phyloP scores from a whole-genome alignment of 495 filamentous ascomycete species.

The Glarea lozoyensis region DNA sequence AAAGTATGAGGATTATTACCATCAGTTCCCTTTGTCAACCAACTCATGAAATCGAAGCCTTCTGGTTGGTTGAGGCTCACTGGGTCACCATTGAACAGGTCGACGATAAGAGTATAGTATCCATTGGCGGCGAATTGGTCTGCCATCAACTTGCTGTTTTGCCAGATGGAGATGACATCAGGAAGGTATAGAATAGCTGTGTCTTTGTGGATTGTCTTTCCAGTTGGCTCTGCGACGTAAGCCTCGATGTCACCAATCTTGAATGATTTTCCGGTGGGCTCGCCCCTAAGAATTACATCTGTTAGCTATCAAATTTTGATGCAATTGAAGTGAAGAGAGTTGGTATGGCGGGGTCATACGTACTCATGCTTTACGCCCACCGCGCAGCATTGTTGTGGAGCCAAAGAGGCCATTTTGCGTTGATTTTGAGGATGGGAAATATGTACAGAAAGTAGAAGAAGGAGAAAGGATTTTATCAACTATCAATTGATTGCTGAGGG shows the following conservation, averaged over 20 bases:
- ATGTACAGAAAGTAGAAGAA: background rate
- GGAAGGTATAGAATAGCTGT: conserved; percentile 48
- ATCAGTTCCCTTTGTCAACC: conserved; percentile 43
- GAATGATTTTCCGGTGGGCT: conserved; percentile 32
- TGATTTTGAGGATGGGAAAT: background rate
- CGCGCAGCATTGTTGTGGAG: conserved; percentile 47
- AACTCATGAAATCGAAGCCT: conserved; percentile 50
- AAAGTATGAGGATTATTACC: conserved; percentile 50
- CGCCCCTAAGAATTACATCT: conserved; percentile 19
- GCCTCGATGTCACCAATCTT: conserved; percentile 36
- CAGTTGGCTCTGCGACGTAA: conserved; percentile 40
- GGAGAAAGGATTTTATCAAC: background rate
- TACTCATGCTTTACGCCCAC: conserved; percentile 37
- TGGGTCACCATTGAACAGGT: conserved; percentile 68
- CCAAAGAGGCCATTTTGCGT: conserved; percentile 45
- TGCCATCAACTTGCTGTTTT: conserved; percentile 71
- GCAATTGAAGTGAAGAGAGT: background rate
- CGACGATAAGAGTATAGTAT: conserved; percentile 67
- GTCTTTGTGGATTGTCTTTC: conserved; percentile 34
- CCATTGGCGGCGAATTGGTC: conserved; percentile 79
- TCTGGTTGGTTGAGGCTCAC: conserved; percentile 45
- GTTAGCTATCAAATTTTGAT: background rate
- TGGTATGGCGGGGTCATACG: conserved; percentile 12
- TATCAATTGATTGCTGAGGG: too few species aligned
- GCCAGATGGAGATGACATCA: conserved; percentile 63